Evolutionary conservation across 176 grass and related monocot genomes (phyloP), one percentile per base, ranked within the genome.

Genomic region (Triticum monococcum): DNA sequence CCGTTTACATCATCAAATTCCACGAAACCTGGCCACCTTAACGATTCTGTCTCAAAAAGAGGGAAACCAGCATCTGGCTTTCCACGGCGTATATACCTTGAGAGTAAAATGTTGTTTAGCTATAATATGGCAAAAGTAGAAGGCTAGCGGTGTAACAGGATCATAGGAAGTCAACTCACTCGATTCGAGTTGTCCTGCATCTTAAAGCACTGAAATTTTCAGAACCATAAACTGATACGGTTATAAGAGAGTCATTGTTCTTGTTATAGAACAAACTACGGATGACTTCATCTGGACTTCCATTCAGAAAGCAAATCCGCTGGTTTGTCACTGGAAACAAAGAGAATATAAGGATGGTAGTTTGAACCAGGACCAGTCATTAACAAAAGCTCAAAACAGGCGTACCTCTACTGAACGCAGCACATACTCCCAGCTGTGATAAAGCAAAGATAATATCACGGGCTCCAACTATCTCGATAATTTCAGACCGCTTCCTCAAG

Each of bases 1-100:
- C 91, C 89, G 18, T 96, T 96, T 50, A 93, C 94, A 93, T 96
- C 94, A 86, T 96, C 94, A 83, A 96, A 96, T 69, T 96, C 94
- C 5, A 96, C 91, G 83, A 93, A 96, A 79, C 94, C 94, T 78
- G 94, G 94, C 91, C 91, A 93, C 30, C 89, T 93, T 30, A 96
- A 86, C 12, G 91, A 93, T 65, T 96, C 89, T 35, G 84, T 79
- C 83, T 93, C 94, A 62, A 96, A 96, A 88, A 96, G 91, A 70
- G 94, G 89, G 72, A 90, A 96, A 17, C 94, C 94, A 33, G 91
- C 84, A 84, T 96, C 84, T 81, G 87, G 89, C 43, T 93, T 87
- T 81, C 78, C 91, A 75, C 89, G 90, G 64, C 82, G 75, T 24
- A 96, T 96, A 83, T 96, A 96, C 77, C 94, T 96, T 86, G 31